Conservation (phyloP, 176 grass and related monocot species). For the Lolium perenne region DNA sequence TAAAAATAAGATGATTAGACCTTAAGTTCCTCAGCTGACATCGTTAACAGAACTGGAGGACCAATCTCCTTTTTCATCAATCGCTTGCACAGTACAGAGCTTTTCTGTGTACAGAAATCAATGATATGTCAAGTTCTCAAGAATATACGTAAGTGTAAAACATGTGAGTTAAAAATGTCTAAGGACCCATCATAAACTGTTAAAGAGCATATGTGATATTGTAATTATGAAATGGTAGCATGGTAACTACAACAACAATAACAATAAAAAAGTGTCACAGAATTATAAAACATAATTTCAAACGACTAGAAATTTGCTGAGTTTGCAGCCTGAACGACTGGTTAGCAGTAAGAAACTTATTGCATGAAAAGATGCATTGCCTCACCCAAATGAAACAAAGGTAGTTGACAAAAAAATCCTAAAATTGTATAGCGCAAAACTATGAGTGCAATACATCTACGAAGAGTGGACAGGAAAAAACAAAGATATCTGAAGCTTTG, state of each 20-base stretch:
- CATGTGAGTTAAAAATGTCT: conserved; percentile 6
- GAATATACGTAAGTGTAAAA: background rate
- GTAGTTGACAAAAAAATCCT: background rate
- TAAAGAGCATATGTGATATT: background rate
- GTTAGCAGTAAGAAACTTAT: background rate
- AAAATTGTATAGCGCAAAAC: background rate
- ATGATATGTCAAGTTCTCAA: conserved; percentile 2
- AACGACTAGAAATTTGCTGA: background rate
- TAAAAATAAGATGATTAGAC: conserved; percentile 46
- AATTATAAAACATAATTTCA: conserved; percentile 20
- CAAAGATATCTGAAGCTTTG: background rate
- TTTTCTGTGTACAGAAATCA: conserved; percentile 63
- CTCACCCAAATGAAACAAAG: background rate
- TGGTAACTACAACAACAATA: background rate
- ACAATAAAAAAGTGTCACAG: background rate
- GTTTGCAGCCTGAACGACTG: conserved; percentile 17
- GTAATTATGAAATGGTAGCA: background rate
- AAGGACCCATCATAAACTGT: conserved; percentile 18
- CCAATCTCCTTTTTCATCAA: conserved; percentile 85
- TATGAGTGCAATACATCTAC: conserved; percentile 3
- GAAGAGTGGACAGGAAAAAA: conserved; percentile 15
- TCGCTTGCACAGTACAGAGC: conserved; percentile 61
- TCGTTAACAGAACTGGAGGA: conserved; percentile 74
- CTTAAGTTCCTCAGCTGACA: conserved; percentile 93
- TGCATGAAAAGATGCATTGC: background rate